A percentile compares a stretch with the other conserved stretches of the same genome.
phyloP scores from a whole-genome alignment of 768 basidiomycete genomes.

The Lactifluus volemus region DNA sequence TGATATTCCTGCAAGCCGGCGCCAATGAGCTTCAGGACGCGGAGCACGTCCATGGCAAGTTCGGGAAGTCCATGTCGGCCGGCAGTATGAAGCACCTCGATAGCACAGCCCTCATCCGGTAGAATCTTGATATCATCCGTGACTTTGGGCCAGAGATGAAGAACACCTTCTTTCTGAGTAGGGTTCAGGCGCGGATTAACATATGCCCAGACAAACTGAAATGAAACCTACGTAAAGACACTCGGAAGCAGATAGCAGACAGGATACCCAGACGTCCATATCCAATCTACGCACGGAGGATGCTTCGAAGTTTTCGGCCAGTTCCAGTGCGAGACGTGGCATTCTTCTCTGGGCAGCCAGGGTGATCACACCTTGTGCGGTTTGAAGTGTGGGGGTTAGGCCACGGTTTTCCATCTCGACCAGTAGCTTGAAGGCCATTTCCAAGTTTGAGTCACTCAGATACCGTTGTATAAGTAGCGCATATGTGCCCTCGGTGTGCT shows the following conservation, averaged over 20 bases:
- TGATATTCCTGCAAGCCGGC: slow-evolving; percentile 59
- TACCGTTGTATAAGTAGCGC: slow-evolving; percentile 43
- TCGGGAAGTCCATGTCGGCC: slow-evolving; percentile 64
- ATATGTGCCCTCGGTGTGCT: slow-evolving; percentile 47
- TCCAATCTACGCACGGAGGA: slow-evolving; percentile 45
- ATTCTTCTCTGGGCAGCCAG: slow-evolving; percentile 45
- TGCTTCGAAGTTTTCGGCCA: slow-evolving; percentile 54
- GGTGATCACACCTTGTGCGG: slow-evolving; percentile 44
- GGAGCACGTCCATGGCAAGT: slow-evolving; percentile 59
- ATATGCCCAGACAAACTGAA: neutral
- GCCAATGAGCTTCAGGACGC: slow-evolving; percentile 40
- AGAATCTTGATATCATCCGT: slow-evolving; percentile 42
- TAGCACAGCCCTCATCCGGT: slow-evolving; percentile 69
- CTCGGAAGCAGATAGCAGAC: slow-evolving; percentile 57
- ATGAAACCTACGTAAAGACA: slow-evolving; percentile 51
- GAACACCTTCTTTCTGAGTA: slow-evolving; percentile 56
- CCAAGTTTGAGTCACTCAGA: slow-evolving; percentile 42
- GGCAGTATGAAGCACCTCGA: slow-evolving; percentile 63
- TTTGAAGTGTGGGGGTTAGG: slow-evolving; percentile 41
- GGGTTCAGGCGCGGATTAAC: neutral
- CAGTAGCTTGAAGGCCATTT: slow-evolving; percentile 54
- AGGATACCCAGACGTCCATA: slow-evolving; percentile 51
- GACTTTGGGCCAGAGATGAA: slow-evolving; percentile 50
- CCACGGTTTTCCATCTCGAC: slow-evolving; percentile 47
- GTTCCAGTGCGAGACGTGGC: slow-evolving; percentile 63